phyloP scores from a whole-genome alignment of 495 filamentous ascomycete species.

The Usnea hakonensis region DNA sequence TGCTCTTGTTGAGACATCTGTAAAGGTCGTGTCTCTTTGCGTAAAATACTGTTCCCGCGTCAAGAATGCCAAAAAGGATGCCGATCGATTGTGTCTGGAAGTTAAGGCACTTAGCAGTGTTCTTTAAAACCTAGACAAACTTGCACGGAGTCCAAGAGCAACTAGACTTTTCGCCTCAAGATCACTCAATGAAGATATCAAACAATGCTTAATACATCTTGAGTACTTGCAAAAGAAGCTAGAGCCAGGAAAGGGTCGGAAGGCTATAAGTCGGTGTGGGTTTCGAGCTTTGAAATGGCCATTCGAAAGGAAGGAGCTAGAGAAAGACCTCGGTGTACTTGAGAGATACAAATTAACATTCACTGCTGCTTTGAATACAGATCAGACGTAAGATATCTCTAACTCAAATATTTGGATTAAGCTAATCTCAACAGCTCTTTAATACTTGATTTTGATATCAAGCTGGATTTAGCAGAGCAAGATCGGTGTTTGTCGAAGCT shows the following conservation, averaged over 20 bases:
- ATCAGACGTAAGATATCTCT: neutral
- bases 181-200: slow-evolving; percentile 11
- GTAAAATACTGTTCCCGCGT: slow-evolving; percentile 20
- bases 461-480: slow-evolving; percentile 10
- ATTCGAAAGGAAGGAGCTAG: slow-evolving; percentile 34
- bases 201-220: slow-evolving; percentile 29
- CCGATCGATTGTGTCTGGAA: slow-evolving; percentile 27
- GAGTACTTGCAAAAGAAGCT: slow-evolving; percentile 29
- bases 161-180: slow-evolving; percentile 1
- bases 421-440: neutral
- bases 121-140: slow-evolving; percentile 22
- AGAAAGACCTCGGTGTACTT: slow-evolving; percentile 31
- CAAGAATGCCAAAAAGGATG: slow-evolving; percentile 32
- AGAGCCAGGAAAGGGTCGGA: slow-evolving; percentile 24
- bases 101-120: slow-evolving; percentile 24
- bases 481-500: slow-evolving; percentile 10
- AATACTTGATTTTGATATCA: neutral
- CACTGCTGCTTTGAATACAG: neutral
- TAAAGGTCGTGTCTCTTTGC: slow-evolving; percentile 6
- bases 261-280: slow-evolving; percentile 29
- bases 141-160: slow-evolving; percentile 10
- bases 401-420: neutral
- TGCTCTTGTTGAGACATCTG: slow-evolving; percentile 32
- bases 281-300: slow-evolving; percentile 38
- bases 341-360: slow-evolving; percentile 25